phyloP scores from a whole-genome alignment of 2,329 filamentous ascomycete genomes.

The Beauveria varroae region DNA sequence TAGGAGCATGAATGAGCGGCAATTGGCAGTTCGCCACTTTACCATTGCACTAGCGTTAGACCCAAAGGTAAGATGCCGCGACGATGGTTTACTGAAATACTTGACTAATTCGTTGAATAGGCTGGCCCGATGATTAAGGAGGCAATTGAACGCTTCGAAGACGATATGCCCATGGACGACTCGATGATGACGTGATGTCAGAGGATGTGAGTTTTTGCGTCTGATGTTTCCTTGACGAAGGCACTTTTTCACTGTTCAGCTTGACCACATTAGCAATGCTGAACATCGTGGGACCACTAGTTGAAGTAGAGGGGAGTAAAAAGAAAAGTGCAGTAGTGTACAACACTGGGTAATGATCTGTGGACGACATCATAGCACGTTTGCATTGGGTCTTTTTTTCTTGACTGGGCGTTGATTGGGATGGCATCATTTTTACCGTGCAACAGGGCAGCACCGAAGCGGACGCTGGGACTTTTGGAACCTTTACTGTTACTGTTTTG shows the following conservation, averaged over 20 bases:
- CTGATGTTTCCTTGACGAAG: background rate
- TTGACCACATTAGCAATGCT: background rate
- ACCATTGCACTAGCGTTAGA: conserved; percentile 93
- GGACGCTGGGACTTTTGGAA: conserved; percentile 2
- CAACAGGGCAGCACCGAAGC: background rate
- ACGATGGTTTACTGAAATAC: background rate
- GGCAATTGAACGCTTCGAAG: conserved; percentile 86
- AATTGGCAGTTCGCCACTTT: conserved; percentile 82
- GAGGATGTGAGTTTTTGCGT: conserved; percentile 17
- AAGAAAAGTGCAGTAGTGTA: background rate
- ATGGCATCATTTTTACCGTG: background rate
- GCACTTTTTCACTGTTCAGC: background rate
- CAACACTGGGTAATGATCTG: conserved; percentile 2
- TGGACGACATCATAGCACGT: conserved; percentile 11
- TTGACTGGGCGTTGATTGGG: conserved; percentile 3
- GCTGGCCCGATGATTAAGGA: conserved; percentile 93
- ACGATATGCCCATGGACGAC: conserved; percentile 64
- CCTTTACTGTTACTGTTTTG: background rate
- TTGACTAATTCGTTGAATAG: conserved; percentile 34
- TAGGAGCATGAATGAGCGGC: conserved; percentile 63
- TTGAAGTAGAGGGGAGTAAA: background rate
- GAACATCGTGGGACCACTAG: background rate
- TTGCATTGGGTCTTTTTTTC: conserved; percentile 4
- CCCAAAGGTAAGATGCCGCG: conserved; percentile 65
- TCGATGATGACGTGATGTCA: conserved; percentile 51